phyloP scores from a whole-genome alignment of 139 green algal genomes.

The Penium margaritaceum region DNA sequence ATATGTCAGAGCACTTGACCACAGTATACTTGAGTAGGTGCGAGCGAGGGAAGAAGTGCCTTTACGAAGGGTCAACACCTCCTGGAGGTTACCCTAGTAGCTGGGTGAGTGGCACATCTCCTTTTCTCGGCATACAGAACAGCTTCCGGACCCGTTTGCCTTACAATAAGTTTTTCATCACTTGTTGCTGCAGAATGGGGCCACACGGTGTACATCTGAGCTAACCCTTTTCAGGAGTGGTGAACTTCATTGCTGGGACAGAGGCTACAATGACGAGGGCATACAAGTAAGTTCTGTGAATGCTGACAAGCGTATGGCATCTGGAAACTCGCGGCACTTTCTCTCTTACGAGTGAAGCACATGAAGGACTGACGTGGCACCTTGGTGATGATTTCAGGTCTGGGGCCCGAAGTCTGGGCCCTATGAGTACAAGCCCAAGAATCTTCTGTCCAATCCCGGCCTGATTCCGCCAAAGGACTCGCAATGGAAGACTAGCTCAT shows the following conservation, averaged over 20 bases:
- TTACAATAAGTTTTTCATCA: not conserved
- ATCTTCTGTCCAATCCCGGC: too few relatives aligned
- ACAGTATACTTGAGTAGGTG: constrained; percentile 33
- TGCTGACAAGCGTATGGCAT: not conserved
- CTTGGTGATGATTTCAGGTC: constrained; percentile 1
- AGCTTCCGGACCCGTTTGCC: not conserved
- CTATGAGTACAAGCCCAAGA: constrained; percentile 26
- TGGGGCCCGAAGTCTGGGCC: constrained; percentile 19
- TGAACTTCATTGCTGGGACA: constrained; percentile 28
- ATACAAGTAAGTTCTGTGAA: constrained; percentile 17
- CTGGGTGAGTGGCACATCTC: constrained; percentile 8
- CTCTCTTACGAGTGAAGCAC: too few relatives aligned
- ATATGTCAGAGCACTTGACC: constrained; percentile 34
- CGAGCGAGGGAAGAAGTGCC: constrained; percentile 14
- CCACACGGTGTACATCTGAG: constrained; percentile 29
- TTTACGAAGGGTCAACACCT: constrained; percentile 36
- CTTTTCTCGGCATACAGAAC: not conserved
- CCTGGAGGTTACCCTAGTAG: constrained; percentile 28
- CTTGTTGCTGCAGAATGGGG: constrained; percentile 20
- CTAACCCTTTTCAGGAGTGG: constrained; percentile 34
- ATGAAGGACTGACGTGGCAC: too few relatives aligned
- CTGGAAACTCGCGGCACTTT: too few relatives aligned
- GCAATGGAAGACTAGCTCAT: too few relatives aligned
- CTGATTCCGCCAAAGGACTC: too few relatives aligned
- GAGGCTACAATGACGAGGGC: constrained; percentile 31